Conservation (phyloP, 1,284 basidiomycete species). For the Trichosporon asahii region DNA sequence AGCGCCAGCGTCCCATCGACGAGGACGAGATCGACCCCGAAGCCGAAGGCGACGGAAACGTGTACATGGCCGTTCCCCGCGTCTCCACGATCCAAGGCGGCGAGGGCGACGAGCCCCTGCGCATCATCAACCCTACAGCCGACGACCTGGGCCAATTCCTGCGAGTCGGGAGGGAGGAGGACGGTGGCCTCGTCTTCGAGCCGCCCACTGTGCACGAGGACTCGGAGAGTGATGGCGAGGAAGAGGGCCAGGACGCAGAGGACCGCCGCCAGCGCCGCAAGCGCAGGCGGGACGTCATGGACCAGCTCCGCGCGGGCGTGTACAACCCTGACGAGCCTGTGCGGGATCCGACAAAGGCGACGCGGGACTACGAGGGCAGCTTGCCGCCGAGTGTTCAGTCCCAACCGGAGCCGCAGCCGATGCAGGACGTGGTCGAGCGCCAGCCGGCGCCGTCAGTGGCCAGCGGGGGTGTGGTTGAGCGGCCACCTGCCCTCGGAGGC, state of each 20-base stretch:
- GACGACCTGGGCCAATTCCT: slow-evolving; percentile 43
- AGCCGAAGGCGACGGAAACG: slow-evolving; percentile 15
- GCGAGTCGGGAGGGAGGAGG: slow-evolving; percentile 47
- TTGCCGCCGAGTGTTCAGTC: slow-evolving; percentile 13
- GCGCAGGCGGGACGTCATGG: slow-evolving; percentile 19
- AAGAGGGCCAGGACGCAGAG: slow-evolving; percentile 27
- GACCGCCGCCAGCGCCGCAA: slow-evolving; percentile 22
- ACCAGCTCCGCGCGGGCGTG: slow-evolving; percentile 15
- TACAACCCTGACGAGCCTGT: slow-evolving; percentile 16
- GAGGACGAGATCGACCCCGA: slow-evolving; percentile 31
- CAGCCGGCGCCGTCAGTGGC: slow-evolving; percentile 6
- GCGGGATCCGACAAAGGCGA: not conserved
- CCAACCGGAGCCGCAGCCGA: not conserved
- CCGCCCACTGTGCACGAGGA: slow-evolving; percentile 24
- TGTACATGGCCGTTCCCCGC: slow-evolving; percentile 40
- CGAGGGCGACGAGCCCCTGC: slow-evolving; percentile 22
- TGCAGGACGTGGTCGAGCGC: not conserved
- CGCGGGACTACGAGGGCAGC: slow-evolving; percentile 1
- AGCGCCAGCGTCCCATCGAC: slow-evolving; percentile 23
- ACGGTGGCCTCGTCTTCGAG: slow-evolving; percentile 50
- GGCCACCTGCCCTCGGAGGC: not conserved
- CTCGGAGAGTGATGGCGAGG: slow-evolving; percentile 31
- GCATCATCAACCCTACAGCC: slow-evolving; percentile 45
- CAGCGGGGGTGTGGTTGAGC: slow-evolving; percentile 12
- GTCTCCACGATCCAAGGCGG: slow-evolving; percentile 27